phyloP scores from a whole-genome alignment of 192 early-diverging fungal species.

The Entomortierella beljakovae region DNA sequence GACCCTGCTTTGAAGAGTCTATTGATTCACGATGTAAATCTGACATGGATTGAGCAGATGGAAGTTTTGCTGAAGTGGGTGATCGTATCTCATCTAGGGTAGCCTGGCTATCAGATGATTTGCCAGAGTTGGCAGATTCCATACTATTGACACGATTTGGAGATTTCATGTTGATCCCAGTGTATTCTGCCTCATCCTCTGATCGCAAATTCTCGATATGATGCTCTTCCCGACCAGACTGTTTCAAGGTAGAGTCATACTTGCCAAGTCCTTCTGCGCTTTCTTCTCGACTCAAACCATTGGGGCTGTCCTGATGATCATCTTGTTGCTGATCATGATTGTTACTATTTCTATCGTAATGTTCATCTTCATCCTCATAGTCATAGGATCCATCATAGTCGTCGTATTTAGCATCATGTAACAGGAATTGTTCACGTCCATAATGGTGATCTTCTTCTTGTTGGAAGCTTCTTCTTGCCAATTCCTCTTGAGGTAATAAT shows the following conservation, averaged over 20 bases:
- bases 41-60: slow-evolving; percentile 1
- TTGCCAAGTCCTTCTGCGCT: slow-evolving; percentile 3
- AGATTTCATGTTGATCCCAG: neutral
- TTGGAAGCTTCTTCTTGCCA: slow-evolving; percentile 38
- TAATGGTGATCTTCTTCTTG: slow-evolving; percentile 10
- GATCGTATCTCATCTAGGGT: neutral
- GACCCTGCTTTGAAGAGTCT: neutral
- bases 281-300: neutral
- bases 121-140: slow-evolving; percentile 9
- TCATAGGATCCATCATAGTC: slow-evolving; percentile 22
- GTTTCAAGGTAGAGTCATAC: slow-evolving; percentile 12
- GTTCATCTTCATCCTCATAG: slow-evolving; percentile 19
- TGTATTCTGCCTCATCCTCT: slow-evolving; percentile 32
- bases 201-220: slow-evolving; percentile 35
- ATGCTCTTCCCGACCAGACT: neutral
- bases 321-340: neutral
- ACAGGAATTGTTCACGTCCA: neutral
- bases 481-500: slow-evolving; percentile 44
- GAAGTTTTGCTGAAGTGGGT: neutral
- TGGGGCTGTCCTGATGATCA: neutral
- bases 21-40: neutral
- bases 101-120: slow-evolving; percentile 7
- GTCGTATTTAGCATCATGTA: slow-evolving; percentile 27
- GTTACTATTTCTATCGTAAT: neutral
- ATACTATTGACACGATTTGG: slow-evolving; percentile 19